Evolutionary conservation across 2,329 filamentous ascomycete genomes (phyloP), one percentile per base, ranked within the genome.

Genomic region (Aureobasidium sp.): DNA sequence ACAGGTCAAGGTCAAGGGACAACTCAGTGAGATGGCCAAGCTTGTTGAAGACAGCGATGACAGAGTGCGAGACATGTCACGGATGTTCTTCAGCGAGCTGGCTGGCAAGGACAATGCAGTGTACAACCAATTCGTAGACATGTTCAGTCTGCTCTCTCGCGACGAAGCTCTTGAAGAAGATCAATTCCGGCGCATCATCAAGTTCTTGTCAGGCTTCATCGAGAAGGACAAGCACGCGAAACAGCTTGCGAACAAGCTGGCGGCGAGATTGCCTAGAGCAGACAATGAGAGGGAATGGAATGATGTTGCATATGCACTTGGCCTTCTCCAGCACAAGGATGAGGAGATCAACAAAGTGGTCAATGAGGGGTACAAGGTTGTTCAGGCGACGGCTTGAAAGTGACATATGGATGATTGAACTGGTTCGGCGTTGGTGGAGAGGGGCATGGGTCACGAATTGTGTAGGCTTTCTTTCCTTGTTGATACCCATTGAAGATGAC

Each of bases 201-300:
- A 91, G 71, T 99, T 99, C 77, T 77, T 99, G 72, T 86, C 95
- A 65, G 91, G 92, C 1, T 99, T 99, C 74, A 92, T 99, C 66
- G 94, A 99, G 72, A 99, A 97, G 92, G 94, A 99, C 75, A 97
- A 97, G 79, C 94, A 99, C 71, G 92, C 94, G 55, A 94, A 92
- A 70, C 93, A 99, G 73, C 82, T 99, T 32, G 87, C 94, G 0
- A 88, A 93, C 65, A 99, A 99, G 76, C 81, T 99, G 65, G 92
- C 94, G 0, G 92, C 92, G 5, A 84, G 94, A 67, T 81, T 99
- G 48, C 81, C 84, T 1, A 84, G 93, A 51, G 97, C 92, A 71
- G 92, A 97, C 72, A 96, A 84, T 52, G 93, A 99, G 77, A 82
- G 92, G 66, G 92, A 97, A 73, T 99, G 94, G 94, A 96, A 93